Base-by-base conservation (phyloP, 2,329 filamentous ascomycete genomes). In the Aspergillus tamarii region DNA sequence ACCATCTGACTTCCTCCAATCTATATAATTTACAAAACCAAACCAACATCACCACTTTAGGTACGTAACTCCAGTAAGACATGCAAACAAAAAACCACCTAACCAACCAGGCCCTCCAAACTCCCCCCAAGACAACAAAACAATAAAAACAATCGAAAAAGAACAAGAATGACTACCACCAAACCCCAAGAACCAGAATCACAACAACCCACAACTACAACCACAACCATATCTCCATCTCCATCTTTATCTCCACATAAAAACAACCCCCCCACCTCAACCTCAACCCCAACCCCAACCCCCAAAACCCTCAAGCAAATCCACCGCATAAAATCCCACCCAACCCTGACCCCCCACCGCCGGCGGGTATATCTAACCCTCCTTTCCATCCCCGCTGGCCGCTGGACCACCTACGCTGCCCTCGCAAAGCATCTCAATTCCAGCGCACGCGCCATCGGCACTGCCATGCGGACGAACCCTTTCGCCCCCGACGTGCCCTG, bases 401-500 rank as follows among this genome's bases (percentile, higher is more conserved):
- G 83, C 60, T 90, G 93, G 72, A 92, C 91, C 0, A 94, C 92
- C 0, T 96, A 97, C 78, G 89, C 86, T 3, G 83, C 89, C 1
- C 82, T 96, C 59, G 88, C 93, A 0, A 83, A 83, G 10, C 85
- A 90, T 63, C 84, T 94, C 19, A 77, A 82, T 12, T 92, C 91
- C 26, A 92, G 90, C 4, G 90, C 92, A 1, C 84, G 92, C 48
- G 92, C 92, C 0, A 87, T 95, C 6, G 92, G 92, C 19, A 92
- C 91, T 64, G 91, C 91, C 1, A 82, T 96, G 73, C 85, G 90
- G 21, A 82, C 79, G 41, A 96, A 96, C 74, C 92, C 92, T 0
- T 96, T 94, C 71, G 92, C 93, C 16, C 92, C 93, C 0, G 84
- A 87, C 39, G 90, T 94, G 5, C 93, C 92, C 1, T 96, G 92